These are phyloP conservation scores for Cercospora citrullina DNA, from an alignment of 2,329 filamentous ascomycete species.

Conservation along the genomic window DNA sequence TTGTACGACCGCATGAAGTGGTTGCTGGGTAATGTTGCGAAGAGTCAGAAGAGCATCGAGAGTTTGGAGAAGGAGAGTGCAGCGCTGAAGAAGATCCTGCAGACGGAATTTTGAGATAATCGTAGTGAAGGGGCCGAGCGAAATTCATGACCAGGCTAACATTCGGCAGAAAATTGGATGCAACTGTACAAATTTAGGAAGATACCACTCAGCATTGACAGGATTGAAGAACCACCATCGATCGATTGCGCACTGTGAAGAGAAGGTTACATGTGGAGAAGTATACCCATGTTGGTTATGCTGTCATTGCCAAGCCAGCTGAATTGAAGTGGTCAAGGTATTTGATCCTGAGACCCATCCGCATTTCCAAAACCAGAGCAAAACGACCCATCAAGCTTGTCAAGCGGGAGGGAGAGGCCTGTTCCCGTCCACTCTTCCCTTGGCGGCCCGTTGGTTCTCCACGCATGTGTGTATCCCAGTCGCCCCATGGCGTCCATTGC, in stretches of 20 bases:
- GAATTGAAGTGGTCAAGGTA: background rate
- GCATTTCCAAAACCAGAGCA: background rate
- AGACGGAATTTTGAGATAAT: slow-evolving; percentile 48
- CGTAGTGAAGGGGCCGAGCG: background rate
- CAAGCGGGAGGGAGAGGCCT: background rate
- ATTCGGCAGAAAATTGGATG: slow-evolving; percentile 14
- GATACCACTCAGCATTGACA: slow-evolving; percentile 9
- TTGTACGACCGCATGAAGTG: slow-evolving; percentile 67
- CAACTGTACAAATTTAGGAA: slow-evolving; percentile 20
- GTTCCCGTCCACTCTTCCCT: background rate
- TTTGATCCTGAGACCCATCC: background rate
- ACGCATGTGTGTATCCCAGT: background rate
- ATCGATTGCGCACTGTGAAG: background rate
- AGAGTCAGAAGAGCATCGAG: slow-evolving; percentile 73
- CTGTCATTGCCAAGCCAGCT: background rate
- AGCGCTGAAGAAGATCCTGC: slow-evolving; percentile 69
- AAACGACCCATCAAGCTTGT: background rate
- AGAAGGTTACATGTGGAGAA: background rate
- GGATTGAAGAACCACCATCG: background rate
- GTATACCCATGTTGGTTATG: background rate
- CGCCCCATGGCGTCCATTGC: background rate
- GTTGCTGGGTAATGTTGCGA: slow-evolving; percentile 70
- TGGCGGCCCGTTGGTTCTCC: background rate
- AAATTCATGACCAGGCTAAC: background rate
- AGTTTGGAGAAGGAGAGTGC: slow-evolving; percentile 71